phyloP scores from a whole-genome alignment of 768 basidiomycete species.

The Leccinum imitatum region DNA sequence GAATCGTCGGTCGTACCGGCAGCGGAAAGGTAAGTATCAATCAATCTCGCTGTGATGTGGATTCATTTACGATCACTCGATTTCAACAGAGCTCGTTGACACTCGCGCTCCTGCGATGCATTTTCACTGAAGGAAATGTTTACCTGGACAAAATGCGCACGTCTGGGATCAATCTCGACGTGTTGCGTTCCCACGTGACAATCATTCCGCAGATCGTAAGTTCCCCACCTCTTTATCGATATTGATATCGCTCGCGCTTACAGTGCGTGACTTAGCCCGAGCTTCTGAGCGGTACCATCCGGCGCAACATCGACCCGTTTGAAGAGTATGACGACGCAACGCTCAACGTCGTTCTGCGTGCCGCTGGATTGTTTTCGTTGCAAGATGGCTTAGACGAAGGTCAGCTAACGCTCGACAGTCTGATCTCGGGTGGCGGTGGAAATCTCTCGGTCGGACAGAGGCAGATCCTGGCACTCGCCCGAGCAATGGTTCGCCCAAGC shows the following conservation, averaged over 20 bases:
- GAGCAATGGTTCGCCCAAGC: slow-evolving; percentile 56
- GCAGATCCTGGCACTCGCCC: slow-evolving; percentile 58
- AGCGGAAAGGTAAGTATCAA: slow-evolving; percentile 2
- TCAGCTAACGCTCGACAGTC: slow-evolving; percentile 44
- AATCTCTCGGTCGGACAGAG: slow-evolving; percentile 60
- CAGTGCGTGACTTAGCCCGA: not conserved
- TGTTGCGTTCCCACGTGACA: slow-evolving; percentile 2
- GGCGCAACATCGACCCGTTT: slow-evolving; percentile 64
- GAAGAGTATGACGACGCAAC: slow-evolving; percentile 51
- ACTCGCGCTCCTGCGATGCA: slow-evolving; percentile 7
- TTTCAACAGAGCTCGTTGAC: slow-evolving; percentile 4
- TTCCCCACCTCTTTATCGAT: not conserved
- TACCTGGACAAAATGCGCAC: slow-evolving; percentile 3
- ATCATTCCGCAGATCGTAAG: slow-evolving; percentile 4
- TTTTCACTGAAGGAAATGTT: not conserved
- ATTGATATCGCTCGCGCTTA: not conserved
- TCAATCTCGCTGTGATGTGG: too few relatives aligned
- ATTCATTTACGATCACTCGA: not conserved
- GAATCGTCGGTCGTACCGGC: slow-evolving; percentile 4
- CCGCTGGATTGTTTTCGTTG: slow-evolving; percentile 45
- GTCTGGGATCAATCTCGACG: not conserved
- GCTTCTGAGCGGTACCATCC: slow-evolving; percentile 49
- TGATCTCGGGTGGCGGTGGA: slow-evolving; percentile 42
- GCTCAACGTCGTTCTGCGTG: slow-evolving; percentile 48
- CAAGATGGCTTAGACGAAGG: slow-evolving; percentile 38